Evolutionary conservation across 2,329 filamentous ascomycete genomes (phyloP), one percentile per base, ranked within the genome.

Genomic region (Aspergillus novoparasiticus): DNA sequence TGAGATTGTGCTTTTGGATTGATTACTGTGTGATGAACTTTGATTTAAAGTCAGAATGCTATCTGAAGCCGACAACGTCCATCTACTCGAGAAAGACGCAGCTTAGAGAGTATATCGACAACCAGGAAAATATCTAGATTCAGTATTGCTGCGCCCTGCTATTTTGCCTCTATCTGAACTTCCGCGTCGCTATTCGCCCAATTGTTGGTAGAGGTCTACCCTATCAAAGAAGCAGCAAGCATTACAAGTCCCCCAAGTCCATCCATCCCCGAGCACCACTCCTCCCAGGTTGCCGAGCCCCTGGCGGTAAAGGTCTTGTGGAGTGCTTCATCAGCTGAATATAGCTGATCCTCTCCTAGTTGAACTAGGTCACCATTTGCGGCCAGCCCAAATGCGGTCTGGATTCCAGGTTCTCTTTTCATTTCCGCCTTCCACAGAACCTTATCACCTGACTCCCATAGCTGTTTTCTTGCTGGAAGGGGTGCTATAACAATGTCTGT

Each of bases 231-330:
- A 69, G 81, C 80, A 71, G 79, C 78, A 70, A 83, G 76, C 78
- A 83, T 79, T 21, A 83, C 72, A 64, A 83, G 71, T 3, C 74
- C 76, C 16, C 81, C 81, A 65, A 83, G 69, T 34, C 75, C 75
- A 76, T 83, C 81, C 77, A 81, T 82, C 4, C 79, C 79, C 6
- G 76, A 72, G 60, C 79, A 82, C 81, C 80, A 83, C 62, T 82
- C 79, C 61, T 80, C 75, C 80, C 80, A 83, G 64, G 70, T 73
- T 28, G 64, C 10, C 14, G 14, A 26, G 26, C 21, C 12, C 2
- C 45, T 48, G 14, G 45, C 1, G 9, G 14, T 9, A 23, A 19
- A 28, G 12, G 14, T 14, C 23, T 28, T 28, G 2, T 28, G 23
- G 11, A 26, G 21, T 4, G 26, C 11, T 12, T n/a, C 45, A 26